phyloP scores from a whole-genome alignment of 1,284 basidiomycete genomes.

The Ceratobasidium papillatum region DNA sequence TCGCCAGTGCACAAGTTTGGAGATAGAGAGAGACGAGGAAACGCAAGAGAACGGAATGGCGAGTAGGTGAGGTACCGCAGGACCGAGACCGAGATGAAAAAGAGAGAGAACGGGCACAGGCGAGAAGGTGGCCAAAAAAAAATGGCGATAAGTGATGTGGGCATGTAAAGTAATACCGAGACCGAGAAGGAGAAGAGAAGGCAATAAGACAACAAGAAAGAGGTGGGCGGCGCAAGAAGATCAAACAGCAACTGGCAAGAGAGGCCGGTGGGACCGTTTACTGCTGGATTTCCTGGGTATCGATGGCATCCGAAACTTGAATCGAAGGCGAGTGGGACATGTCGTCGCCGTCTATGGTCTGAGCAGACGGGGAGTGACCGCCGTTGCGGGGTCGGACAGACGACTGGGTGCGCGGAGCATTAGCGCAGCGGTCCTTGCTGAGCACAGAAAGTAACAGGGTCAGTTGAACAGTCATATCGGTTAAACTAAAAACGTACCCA shows the following conservation, averaged over 20 bases:
- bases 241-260: not conserved
- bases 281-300: constrained; percentile 20
- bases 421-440: constrained; percentile 89
- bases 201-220: not conserved
- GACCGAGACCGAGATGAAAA: constrained; percentile 31
- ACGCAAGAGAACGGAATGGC: constrained; percentile 36
- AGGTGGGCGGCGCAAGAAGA: not conserved
- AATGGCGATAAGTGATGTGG: constrained; percentile 28
- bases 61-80: constrained; percentile 28
- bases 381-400: constrained; percentile 35
- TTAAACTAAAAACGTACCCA: constrained; percentile 55
- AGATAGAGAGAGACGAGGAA: constrained; percentile 32
- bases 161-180: constrained; percentile 23
- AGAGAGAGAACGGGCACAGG: constrained; percentile 7
- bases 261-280: not conserved
- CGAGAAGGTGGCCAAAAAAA: not conserved
- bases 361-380: constrained; percentile 25
- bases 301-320: constrained; percentile 30
- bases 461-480: not conserved
- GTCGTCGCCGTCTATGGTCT: constrained; percentile 30
- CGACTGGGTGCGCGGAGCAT: constrained; percentile 67
- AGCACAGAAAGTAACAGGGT: not conserved
- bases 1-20: constrained; percentile 23
- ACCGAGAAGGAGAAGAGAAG: constrained; percentile 21
- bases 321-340: constrained; percentile 30